Conservation (phyloP, 2,329 filamentous ascomycete species). For the Pseudogymnoascus verrucosus region DNA sequence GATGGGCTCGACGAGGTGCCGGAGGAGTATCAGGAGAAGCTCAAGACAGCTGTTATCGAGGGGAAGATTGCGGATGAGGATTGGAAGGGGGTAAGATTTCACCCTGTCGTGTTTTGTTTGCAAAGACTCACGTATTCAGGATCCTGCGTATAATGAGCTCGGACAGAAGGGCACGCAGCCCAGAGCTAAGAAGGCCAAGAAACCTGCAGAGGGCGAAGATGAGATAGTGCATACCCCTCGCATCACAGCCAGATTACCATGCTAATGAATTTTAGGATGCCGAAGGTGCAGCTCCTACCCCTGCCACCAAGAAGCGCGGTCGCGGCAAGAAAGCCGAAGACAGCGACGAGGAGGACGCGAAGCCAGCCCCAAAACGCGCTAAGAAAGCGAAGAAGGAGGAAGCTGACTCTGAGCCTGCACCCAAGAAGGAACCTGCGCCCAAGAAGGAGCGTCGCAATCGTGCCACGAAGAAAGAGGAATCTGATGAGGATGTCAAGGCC, state of each 20-base stretch:
- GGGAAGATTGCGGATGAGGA: slow-evolving; percentile 80
- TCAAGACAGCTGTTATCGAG: slow-evolving; percentile 62
- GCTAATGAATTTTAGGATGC: slow-evolving; percentile 11
- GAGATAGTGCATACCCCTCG: slow-evolving; percentile 5
- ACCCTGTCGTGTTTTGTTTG: background rate
- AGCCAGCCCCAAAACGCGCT: slow-evolving; percentile 9
- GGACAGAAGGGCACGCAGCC: slow-evolving; percentile 23
- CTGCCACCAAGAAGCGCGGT: slow-evolving; percentile 33
- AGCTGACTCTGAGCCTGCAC: background rate
- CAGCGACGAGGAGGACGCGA: slow-evolving; percentile 13
- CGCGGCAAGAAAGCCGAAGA: slow-evolving; percentile 20
- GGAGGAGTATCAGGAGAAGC: slow-evolving; percentile 61
- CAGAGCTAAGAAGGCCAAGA: slow-evolving; percentile 18
- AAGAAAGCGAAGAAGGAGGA: slow-evolving; percentile 10
- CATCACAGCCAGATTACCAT: slow-evolving; percentile 8
- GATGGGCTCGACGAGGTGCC: slow-evolving; percentile 56
- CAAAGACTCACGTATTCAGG: slow-evolving; percentile 17
- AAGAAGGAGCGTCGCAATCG: slow-evolving; percentile 26
- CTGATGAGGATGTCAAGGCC: slow-evolving; percentile 10
- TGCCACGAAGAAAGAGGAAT: slow-evolving; percentile 25
- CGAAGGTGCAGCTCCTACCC: background rate
- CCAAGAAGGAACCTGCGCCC: slow-evolving; percentile 4
- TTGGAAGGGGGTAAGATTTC: slow-evolving; percentile 70
- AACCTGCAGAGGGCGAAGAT: slow-evolving; percentile 12
- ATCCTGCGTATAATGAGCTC: slow-evolving; percentile 28